Conservation (phyloP, 2,329 filamentous ascomycete species). For the Myrmaecium sp. region DNA sequence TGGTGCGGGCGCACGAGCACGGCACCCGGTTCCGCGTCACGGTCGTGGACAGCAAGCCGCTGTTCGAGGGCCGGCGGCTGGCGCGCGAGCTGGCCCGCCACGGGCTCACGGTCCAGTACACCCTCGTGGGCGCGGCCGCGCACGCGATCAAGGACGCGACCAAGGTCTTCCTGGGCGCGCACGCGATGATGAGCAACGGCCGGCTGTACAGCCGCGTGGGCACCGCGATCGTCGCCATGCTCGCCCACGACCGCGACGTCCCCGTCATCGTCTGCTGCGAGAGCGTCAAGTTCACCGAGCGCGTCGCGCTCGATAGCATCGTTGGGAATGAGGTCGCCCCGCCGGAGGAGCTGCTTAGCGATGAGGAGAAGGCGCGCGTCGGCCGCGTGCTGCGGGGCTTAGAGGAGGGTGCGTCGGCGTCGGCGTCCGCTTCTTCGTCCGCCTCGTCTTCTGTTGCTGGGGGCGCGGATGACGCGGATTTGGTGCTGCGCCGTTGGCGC, state of each 20-base stretch:
- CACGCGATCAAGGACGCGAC: conserved; percentile 55
- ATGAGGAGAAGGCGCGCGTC: conserved; percentile 9
- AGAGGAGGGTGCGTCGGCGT: too few species aligned
- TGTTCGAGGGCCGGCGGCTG: conserved; percentile 54
- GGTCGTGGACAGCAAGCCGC: conserved; percentile 59
- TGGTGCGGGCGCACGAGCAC: conserved; percentile 51
- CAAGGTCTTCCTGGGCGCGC: conserved; percentile 69
- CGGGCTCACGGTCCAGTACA: conserved; percentile 66
- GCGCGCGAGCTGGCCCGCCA: conserved; percentile 52
- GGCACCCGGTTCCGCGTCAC: conserved; percentile 71
- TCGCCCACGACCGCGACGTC: conserved; percentile 56
- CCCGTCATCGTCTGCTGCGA: conserved; percentile 84
- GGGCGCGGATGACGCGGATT: background rate
- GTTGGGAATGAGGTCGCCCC: conserved; percentile 86
- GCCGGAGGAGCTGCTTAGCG: conserved; percentile 42
- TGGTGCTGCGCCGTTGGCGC: conserved; percentile 22
- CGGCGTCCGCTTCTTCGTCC: too few species aligned
- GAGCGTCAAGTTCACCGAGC: conserved; percentile 85
- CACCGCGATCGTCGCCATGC: conserved; percentile 72
- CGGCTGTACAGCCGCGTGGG: conserved; percentile 76
- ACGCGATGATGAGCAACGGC: conserved; percentile 92
- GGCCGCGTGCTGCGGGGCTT: conserved; percentile 7
- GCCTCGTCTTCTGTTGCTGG: too few species aligned
- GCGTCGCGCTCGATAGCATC: conserved; percentile 79
- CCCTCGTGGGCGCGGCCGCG: conserved; percentile 59